phyloP scores from a whole-genome alignment of 2,329 filamentous ascomycete species.

The Aspergillus texensis region DNA sequence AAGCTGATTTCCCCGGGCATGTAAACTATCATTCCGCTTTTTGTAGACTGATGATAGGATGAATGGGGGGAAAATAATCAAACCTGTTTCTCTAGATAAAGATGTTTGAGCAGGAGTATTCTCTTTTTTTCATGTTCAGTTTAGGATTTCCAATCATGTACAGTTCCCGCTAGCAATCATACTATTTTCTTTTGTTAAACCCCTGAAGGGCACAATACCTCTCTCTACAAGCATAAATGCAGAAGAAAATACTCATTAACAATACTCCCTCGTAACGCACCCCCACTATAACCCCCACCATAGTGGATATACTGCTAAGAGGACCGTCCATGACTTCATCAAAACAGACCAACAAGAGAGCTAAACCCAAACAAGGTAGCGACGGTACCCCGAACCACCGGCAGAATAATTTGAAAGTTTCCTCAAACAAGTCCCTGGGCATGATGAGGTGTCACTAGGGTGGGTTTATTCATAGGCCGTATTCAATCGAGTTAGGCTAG shows the following conservation, averaged over 20 bases:
- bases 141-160: constrained; percentile 5
- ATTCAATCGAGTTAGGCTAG: too few species aligned
- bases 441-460: too few species aligned
- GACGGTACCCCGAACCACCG: too few species aligned
- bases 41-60: constrained; percentile 9
- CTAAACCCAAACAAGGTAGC: background rate
- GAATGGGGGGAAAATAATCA: constrained; percentile 3
- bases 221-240: background rate
- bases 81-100: constrained; percentile 8
- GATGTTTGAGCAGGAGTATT: constrained; percentile 7
- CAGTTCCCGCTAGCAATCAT: constrained; percentile 9
- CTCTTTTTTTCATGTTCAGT: constrained; percentile 10
- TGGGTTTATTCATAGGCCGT: too few species aligned
- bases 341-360: background rate
- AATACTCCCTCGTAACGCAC: too few species aligned
- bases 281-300: too few species aligned
- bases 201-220: background rate
- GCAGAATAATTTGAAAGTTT: background rate
- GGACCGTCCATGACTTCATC: too few species aligned
- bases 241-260: background rate
- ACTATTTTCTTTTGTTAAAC: constrained; percentile 2
- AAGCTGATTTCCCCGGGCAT: constrained; percentile 87
- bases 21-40: constrained; percentile 58
- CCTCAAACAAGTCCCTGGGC: background rate
- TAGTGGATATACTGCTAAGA: too few species aligned